Evolutionary conservation across 2,329 filamentous ascomycete genomes (phyloP), one percentile per base, ranked within the genome.

Genomic region (Colletotrichum sojae): DNA sequence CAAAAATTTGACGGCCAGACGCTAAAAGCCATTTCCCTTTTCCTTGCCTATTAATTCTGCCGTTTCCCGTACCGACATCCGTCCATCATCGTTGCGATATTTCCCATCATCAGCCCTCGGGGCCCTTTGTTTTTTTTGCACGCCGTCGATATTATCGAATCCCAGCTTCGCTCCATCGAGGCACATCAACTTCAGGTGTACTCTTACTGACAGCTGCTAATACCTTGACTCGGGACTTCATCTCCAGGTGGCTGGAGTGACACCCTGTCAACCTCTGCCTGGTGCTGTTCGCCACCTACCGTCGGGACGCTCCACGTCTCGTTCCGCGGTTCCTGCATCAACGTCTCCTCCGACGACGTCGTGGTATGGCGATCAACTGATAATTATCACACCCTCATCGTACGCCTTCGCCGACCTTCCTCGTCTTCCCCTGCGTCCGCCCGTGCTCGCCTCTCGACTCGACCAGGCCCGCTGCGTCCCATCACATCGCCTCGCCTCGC

Each of bases 271-370:
- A 22, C 22, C 22, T 22, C 22, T 22, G 22, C 22, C 22, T 22
- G 22, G 22, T 22, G 22, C 22, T 22, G 22, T 22, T 22, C 22
- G 22, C 22, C 22, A 22, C 22, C 22, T 22, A 22, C 22, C 22
- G 22, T 22, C 22, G 22, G 22, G 22, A 22, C 22, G 22, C 22
- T 22, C 22, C 22, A 22, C 22, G 22, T 22, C 22, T n/a, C 40
- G 20, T 40, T 56, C 49, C 31, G 64, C 31, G 64, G 64, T 67
- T 67, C 64, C 64, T 63, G 58, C 58, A 67, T 67, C 8, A 2
- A 31, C 27, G 27, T 31, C 45, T 48, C 45, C 36, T 53, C 20
- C 18, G 27, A 18, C 20, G 22, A 31, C 22, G 40, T 45, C 22
- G 55, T 51, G 40, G 16, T 12, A 49, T 49, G 66, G 27, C 18